Percentiles rank a stretch among this genome's conserved stretches.
These are phyloP conservation scores for Phytophthora palmivora DNA, from an alignment of 352 stramenopile species.

Conservation along the genomic window DNA sequence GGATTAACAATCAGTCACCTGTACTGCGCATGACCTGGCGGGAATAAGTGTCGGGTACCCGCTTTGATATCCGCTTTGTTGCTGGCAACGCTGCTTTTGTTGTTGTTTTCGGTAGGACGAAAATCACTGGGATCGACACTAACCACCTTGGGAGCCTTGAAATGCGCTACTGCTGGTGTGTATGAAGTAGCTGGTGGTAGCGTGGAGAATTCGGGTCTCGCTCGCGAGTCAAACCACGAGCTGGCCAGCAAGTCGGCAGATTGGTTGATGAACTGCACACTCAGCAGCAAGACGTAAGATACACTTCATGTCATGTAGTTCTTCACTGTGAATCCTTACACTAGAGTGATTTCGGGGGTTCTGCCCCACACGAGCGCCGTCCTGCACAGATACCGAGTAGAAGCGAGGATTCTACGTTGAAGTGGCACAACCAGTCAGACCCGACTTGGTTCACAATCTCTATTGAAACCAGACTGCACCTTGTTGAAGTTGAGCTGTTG, in stretches of 20 bases:
- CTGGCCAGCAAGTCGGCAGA: constrained; percentile 63
- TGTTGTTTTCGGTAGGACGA: constrained; percentile 14
- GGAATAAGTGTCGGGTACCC: constrained; percentile 24
- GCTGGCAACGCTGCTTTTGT: constrained; percentile 2
- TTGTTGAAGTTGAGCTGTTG: constrained; percentile 84
- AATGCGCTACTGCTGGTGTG: constrained; percentile 46
- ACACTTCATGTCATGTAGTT: constrained; percentile 5
- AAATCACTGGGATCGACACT: constrained; percentile 60
- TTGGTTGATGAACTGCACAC: constrained; percentile 72
- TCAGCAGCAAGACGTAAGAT: constrained; percentile 16
- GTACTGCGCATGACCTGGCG: constrained; percentile 48
- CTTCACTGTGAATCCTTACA: constrained; percentile 41
- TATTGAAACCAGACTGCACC: constrained; percentile 33
- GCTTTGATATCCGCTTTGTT: constrained; percentile 20
- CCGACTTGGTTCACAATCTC: constrained; percentile 6
- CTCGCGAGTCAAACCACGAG: constrained; percentile 53
- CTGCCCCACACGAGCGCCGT: constrained; percentile 47
- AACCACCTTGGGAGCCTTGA: constrained; percentile 50
- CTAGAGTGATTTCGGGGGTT: constrained; percentile 84
- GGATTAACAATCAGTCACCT: constrained; percentile 29
- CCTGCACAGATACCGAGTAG: constrained; percentile 63
- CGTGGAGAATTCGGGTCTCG: constrained; percentile 61
- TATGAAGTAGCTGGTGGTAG: constrained; percentile 49
- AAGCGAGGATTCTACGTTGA: constrained; percentile 72
- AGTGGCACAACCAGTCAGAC: constrained; percentile 24